Evolutionary conservation across 495 filamentous ascomycete genomes (phyloP), one percentile per base, ranked within the genome.

Genomic region (Niebla homalea): DNA sequence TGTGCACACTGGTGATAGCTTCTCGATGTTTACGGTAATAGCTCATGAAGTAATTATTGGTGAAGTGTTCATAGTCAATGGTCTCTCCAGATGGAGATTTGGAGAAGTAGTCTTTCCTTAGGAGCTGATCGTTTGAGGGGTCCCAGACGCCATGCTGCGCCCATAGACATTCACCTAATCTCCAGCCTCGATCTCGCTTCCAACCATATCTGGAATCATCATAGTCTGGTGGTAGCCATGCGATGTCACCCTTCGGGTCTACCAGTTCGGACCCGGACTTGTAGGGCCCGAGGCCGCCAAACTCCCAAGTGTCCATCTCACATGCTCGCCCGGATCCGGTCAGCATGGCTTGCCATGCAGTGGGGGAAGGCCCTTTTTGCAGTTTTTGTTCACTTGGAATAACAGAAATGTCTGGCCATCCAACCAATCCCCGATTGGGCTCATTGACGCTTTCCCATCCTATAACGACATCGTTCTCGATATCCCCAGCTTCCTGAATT

Each of bases 131-230:
- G 6, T 73, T 81, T 0, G 73, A 70, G 7, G 85, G 84, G 60
- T 97, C 89, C 92, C 92, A 98, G 0, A 97, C 79, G 4, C 88
- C 89, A 66, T 97, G 89, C 55, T 97, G 92, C 12, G 93, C 92
- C 92, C 92, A 98, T 25, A 97, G 55, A 61, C 92, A 96, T 64
- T 93, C 80, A 15, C 90, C 93, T 10, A 98, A 66, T 57, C 83
- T 92, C 92, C 92, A 98, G 8, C 70, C 79, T 12, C 84, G 76
- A 59, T 92, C 89, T 55, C 92, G 77, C 56, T 81, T 86, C 81
- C 87, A 98, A 36, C 87, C 89, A 60, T 98, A 98, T 51, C 79
- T 75, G 3, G 77, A 77, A 48, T 97, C 93, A 60, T 95, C 83
- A 61, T 89, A 85, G 38, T 76, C 79, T 14, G 69, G 71, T 15